Evolutionary conservation across 2,329 filamentous ascomycete species (phyloP).

Genomic region (Penicillium sp.): DNA sequence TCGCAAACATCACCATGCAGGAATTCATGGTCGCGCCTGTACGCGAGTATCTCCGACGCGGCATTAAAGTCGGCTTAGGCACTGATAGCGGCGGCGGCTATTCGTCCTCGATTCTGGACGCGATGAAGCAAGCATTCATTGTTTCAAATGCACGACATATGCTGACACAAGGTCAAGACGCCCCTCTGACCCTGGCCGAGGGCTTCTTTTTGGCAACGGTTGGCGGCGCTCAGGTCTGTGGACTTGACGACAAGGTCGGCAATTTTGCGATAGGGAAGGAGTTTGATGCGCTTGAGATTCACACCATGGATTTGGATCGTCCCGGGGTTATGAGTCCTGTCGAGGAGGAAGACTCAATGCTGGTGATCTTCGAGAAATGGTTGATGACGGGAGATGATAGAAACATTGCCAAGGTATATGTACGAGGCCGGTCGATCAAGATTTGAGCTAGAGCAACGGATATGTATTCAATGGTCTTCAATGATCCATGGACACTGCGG

Average conservation of each 20-base stretch:
- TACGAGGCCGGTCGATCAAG: conserved; percentile 47
- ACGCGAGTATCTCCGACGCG: conserved; percentile 55
- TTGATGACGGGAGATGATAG: conserved; percentile 65
- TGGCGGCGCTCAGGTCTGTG: conserved; percentile 60
- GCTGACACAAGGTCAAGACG: conserved; percentile 39
- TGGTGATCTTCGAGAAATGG: conserved; percentile 60
- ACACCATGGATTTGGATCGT: conserved; percentile 31
- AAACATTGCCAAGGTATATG: conserved; percentile 55
- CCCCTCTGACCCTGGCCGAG: conserved; percentile 51
- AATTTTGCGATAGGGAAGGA: conserved; percentile 59
- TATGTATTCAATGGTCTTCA: no score
- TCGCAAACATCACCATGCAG: conserved; percentile 60
- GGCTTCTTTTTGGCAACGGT: conserved; percentile 60
- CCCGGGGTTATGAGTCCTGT: conserved; percentile 53
- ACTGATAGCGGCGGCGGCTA: conserved; percentile 65
- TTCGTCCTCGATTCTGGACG: conserved; percentile 54
- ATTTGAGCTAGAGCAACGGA: conserved; percentile 1
- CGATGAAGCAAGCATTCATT: conserved; percentile 53
- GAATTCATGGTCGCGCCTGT: conserved; percentile 60
- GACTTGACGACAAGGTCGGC: conserved; percentile 54
- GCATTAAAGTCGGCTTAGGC: conserved; percentile 64
- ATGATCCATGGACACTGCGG: no score
- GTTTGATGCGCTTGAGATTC: conserved; percentile 58
- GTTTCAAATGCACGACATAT: conserved; percentile 40
- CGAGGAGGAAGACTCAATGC: conserved; percentile 49